A percentile compares a stretch with the other conserved stretches of the same genome.
These are phyloP conservation scores for Neonectria ditissima DNA, from an alignment of 2,329 filamentous ascomycete genomes.

Conservation along the genomic window DNA sequence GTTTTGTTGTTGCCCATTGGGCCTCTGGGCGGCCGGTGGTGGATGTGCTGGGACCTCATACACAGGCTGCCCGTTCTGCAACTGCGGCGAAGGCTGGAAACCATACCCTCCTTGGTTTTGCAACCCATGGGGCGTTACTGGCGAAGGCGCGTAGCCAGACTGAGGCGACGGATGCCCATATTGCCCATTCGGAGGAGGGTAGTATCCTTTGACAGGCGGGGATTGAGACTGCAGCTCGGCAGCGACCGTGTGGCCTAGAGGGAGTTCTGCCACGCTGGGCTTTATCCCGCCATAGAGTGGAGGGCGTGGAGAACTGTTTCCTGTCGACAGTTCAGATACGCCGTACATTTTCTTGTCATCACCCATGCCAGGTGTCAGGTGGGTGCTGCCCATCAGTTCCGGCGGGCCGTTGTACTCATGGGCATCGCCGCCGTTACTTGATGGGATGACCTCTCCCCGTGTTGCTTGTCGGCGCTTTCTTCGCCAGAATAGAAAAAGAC, in stretches of 20 bases:
- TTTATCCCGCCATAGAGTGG: constrained; percentile 39
- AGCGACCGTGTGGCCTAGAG: constrained; percentile 39
- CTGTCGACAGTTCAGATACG: constrained; percentile 38
- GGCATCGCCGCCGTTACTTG: constrained; percentile 25
- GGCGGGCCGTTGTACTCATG: constrained; percentile 48
- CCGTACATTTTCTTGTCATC: constrained; percentile 24
- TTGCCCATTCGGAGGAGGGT: constrained; percentile 24
- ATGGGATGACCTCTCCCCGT: constrained; percentile 39
- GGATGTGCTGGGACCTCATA: constrained; percentile 32
- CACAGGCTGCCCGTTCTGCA: constrained; percentile 26
- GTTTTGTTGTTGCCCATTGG: constrained; percentile 33
- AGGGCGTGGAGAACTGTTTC: constrained; percentile 42
- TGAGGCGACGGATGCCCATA: constrained; percentile 38
- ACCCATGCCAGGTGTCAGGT: constrained; percentile 8
- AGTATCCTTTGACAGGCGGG: constrained; percentile 28
- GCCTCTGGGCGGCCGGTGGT: constrained; percentile 22
- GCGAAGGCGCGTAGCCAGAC: constrained; percentile 25
- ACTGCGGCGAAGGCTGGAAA: constrained; percentile 29
- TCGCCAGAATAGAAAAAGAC: constrained; percentile 53
- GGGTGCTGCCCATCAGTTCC: constrained; percentile 45
- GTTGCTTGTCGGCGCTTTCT: constrained; percentile 46
- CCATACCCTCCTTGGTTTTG: constrained; percentile 35
- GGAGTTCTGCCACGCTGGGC: constrained; percentile 38
- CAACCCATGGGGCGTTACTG: constrained; percentile 38
- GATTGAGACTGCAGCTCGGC: constrained; percentile 45